These are phyloP conservation scores for Houttuynia cordata DNA, from an alignment of 164 flowering plant genomes.

Conservation along the genomic window DNA sequence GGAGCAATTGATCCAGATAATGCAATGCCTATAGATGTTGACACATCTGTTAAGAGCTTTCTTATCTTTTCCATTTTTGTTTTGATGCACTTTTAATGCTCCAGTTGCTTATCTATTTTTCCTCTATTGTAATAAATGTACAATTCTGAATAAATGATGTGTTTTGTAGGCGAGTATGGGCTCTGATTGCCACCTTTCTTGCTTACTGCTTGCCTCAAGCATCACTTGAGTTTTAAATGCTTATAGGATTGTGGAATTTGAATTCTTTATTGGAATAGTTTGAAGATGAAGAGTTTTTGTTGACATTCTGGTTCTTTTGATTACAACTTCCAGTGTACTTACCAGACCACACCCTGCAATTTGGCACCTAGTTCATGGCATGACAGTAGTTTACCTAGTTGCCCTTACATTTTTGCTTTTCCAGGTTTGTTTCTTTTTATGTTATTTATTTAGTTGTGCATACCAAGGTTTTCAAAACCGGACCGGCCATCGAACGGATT, in stretches of 20 bases:
- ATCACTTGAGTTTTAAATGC: conserved; percentile 18
- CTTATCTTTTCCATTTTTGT: not conserved
- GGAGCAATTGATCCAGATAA: conserved; percentile 86
- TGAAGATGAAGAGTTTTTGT: not conserved
- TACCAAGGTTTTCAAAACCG: no score
- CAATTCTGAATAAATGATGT: not conserved
- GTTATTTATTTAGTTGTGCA: no score
- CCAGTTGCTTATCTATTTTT: not conserved
- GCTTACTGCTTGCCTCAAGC: conserved; percentile 96
- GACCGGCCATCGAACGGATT: no score
- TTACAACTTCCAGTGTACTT: conserved; percentile 44
- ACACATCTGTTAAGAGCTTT: conserved; percentile 80
- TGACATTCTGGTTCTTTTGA: not conserved
- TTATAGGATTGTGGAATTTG: not conserved
- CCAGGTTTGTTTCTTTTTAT: conserved; percentile 55
- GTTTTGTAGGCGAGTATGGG: conserved; percentile 71
- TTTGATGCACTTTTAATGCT: not conserved
- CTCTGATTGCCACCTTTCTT: conserved; percentile 93
- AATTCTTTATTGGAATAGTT: not conserved
- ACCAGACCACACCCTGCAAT: conserved; percentile 98
- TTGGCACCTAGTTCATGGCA: conserved; percentile 98
- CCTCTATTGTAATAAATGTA: not conserved
- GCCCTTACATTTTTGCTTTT: conserved; percentile 93
- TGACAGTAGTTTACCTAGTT: conserved; percentile 94
- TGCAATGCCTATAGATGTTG: conserved; percentile 43